Evolutionary conservation across 2,329 filamentous ascomycete genomes (phyloP).

Genomic region (Alternaria solani): DNA sequence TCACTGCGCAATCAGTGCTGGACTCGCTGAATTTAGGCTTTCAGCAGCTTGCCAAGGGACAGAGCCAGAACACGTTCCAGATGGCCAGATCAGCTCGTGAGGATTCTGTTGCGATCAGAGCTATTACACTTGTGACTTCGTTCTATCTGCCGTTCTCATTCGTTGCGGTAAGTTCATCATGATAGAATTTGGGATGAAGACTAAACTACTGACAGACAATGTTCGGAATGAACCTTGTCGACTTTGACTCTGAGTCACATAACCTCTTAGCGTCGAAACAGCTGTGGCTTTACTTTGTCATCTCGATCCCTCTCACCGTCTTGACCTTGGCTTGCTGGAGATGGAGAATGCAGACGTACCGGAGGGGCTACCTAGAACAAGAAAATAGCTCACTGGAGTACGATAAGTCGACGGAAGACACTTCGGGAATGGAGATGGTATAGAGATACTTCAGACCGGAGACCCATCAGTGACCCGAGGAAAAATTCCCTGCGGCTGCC

Average conservation of each 20-base stretch:
- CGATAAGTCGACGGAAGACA: too few species aligned
- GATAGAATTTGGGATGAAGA: rapidly evolving
- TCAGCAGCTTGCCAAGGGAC: not conserved
- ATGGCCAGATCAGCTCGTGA: not conserved
- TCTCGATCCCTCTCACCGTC: not conserved
- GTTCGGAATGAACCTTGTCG: not conserved
- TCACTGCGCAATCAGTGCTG: not conserved
- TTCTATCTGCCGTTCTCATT: not conserved
- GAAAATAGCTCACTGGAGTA: too few species aligned
- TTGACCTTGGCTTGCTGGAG: not conserved
- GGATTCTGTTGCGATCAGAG: not conserved
- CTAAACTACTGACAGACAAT: not conserved
- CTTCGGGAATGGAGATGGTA: too few species aligned
- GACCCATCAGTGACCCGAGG: too few species aligned
- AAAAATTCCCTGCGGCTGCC: too few species aligned
- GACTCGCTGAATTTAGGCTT: not conserved
- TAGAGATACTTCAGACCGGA: too few species aligned
- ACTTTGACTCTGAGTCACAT: not conserved
- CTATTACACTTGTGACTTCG: not conserved
- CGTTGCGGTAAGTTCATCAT: not conserved
- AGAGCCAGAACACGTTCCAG: not conserved
- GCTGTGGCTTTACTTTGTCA: not conserved
- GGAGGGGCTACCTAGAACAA: too few species aligned
- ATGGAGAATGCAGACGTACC: not conserved
- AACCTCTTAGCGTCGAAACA: not conserved